phyloP scores from a whole-genome alignment of 2,329 filamentous ascomycete species.

The Aaosphaeria pasadenensis region DNA sequence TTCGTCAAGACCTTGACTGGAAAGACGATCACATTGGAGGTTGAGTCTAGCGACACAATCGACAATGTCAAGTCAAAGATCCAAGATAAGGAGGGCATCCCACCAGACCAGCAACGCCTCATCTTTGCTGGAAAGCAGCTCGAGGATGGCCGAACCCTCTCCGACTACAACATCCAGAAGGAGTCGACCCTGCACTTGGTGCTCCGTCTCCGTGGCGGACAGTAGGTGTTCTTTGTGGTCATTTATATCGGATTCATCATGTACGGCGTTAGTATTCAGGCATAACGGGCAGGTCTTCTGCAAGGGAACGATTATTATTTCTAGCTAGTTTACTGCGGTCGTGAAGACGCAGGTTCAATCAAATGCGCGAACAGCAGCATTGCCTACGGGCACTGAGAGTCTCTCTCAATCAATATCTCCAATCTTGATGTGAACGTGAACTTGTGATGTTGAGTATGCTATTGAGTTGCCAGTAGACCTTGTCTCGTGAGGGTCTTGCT shows the following conservation, averaged over 20 bases:
- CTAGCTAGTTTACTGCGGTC: slow-evolving; percentile 23
- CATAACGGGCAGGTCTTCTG: slow-evolving; percentile 18
- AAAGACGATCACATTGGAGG: slow-evolving; percentile 92
- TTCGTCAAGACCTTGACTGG: slow-evolving; percentile 63
- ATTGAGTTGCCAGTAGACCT: no score
- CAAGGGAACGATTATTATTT: slow-evolving; percentile 17
- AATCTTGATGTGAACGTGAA: not conserved
- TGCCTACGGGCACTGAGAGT: slow-evolving; percentile 28
- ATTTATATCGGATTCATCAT: slow-evolving; percentile 14
- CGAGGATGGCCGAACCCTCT: slow-evolving; percentile 85
- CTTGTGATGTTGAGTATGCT: no score
- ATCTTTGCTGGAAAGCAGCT: slow-evolving; percentile 94
- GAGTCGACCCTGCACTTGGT: slow-evolving; percentile 65
- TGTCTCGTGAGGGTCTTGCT: no score
- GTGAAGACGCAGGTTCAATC: slow-evolving; percentile 7
- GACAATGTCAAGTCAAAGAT: slow-evolving; percentile 96
- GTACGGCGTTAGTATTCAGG: slow-evolving; percentile 30
- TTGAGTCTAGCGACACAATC: slow-evolving; percentile 85
- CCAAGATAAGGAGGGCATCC: slow-evolving; percentile 73
- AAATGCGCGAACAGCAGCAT: slow-evolving; percentile 23
- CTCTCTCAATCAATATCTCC: slow-evolving; percentile 6
- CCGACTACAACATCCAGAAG: slow-evolving; percentile 94
- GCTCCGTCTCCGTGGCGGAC: slow-evolving; percentile 56
- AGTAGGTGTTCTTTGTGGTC: slow-evolving; percentile 35
- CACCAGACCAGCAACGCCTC: slow-evolving; percentile 88